Evolutionary conservation across 139 green algal species (phyloP).

Genomic region (Limnomonas spitsbergensis): DNA sequence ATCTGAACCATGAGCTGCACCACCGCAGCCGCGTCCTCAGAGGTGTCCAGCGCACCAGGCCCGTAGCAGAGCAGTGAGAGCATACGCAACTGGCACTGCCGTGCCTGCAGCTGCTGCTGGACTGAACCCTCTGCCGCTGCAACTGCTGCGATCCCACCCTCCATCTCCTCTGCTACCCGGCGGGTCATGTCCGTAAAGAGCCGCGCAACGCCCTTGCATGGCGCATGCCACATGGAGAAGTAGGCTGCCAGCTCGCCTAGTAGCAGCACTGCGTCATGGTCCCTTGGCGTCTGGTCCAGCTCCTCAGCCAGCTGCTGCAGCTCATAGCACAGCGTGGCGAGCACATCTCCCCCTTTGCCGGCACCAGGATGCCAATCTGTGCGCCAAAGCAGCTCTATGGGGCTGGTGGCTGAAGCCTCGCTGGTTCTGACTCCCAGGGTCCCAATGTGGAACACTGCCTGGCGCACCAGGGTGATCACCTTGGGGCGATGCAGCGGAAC

Average conservation of each 20-base stretch:
- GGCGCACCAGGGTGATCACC: not conserved
- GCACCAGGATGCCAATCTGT: conserved; percentile 1
- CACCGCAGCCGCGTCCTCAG: conserved; percentile 10
- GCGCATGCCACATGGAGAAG: conserved; percentile 31
- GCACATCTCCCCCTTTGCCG: not conserved
- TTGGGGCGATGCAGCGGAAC: not conserved
- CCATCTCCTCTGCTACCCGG: conserved; percentile 28
- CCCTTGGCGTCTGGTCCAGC: conserved; percentile 28
- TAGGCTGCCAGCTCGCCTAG: conserved; percentile 46
- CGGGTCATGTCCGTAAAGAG: conserved; percentile 43
- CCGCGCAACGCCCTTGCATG: not conserved
- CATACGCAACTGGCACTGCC: conserved; percentile 21
- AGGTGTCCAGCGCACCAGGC: not conserved
- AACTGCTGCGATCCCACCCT: conserved; percentile 13
- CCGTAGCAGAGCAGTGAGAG: conserved; percentile 15
- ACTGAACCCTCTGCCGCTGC: not conserved
- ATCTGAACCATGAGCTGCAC: conserved; percentile 30
- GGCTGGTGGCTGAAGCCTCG: not conserved
- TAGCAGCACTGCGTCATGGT: conserved; percentile 39
- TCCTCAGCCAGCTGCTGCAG: conserved; percentile 23
- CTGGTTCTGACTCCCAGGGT: not conserved
- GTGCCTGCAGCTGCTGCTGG: conserved; percentile 17
- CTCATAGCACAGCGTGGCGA: conserved; percentile 24
- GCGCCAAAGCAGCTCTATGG: not conserved
- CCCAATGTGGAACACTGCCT: conserved; percentile 14